Base-by-base conservation (phyloP, 257 asterid species). In the Plantago ovata region DNA sequence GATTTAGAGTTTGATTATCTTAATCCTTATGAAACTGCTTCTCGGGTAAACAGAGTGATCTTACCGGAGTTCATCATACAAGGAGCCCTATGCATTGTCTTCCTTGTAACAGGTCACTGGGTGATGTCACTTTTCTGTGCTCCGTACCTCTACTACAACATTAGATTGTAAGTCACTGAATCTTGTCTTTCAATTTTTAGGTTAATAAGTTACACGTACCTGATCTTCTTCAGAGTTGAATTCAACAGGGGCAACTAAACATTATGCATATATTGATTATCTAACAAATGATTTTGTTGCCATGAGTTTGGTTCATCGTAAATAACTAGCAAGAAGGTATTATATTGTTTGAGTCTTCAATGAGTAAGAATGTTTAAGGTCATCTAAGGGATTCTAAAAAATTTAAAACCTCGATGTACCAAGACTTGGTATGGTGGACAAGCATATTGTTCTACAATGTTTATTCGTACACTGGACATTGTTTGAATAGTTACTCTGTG, bases 1-100 rank as follows among this genome's bases (percentile, higher is more conserved):
- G 96, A 87, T 75, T 77, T 87, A 53, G 96, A 87, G 71, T 75
- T 76, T 39, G 96, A 87, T 73, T 82, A 84, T 60, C 80, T 82
- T 80, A 87, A 87, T 63, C 93, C 95, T 10, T 87, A 82, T 15
- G 94, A 87, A 51, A 72, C 96, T 56, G 85, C 95, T 19, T 65
- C 80, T 53, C 81, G 89, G 63, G 72, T 87, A 68, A 87, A 87
- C 69, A 45, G n/a, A 41, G 76, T 81, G 66, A 64, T 87, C 60
- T 55, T 87, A 53, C 95, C 93, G 0, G 96, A 87, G 74, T 84
- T 73, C 73, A 77, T 84, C 66, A 72, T 79, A 1, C 95, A 87
- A 74, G 96, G 82, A 71, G 83, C 77, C 60, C 63, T 87, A 21
- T 76, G 78, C 76, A 20, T 74, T 47, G 78, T 87, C 62, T 87